Evolutionary conservation across 768 basidiomycete species (phyloP), one percentile per base, ranked within the genome.

Genomic region (Melanogaster broomeanus): DNA sequence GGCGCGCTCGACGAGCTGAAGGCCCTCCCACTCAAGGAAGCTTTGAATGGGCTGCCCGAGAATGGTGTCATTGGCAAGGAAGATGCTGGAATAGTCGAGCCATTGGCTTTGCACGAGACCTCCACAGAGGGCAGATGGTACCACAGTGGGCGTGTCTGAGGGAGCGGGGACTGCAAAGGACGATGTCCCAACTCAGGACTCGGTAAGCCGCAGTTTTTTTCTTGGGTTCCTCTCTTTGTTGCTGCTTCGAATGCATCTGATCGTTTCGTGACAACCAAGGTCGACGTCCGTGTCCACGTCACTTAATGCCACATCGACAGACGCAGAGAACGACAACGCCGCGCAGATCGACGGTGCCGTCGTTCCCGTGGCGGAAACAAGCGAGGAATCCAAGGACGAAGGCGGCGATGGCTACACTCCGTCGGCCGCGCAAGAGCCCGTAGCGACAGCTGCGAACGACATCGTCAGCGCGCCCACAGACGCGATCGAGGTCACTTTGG

Each of bases 261-360:
- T 13, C 21, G 15, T 18, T 46, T 24, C 45, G 27, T 11, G 47
- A n/a, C n/a, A 18, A 44, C 28, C 19, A 49, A 51, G 43, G 44
- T 46, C 24, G 24, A 51, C 15, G 34, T 27, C n/a, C 11, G 33
- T 21, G 3, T 24, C 24, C 27, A 21, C 24, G 49, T 18, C 43
- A 16, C 24, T n/a, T 21, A 4, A 22, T 24, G 15, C 28, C 19
- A 22, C 33, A 6, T 6, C 43, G 6, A 7, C 21, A 13, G 33
- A 18, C 16, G 47, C 19, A 37, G 44, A 51, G 35, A 51, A 51
- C 12, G 49, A 46, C 9, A 48, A 51, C 4, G 11, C 8, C 8
- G 30, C 24, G 25, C 18, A 45, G 25, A 28, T 46, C 15, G 6
- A 47, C 27, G 30, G 35, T 35, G 30, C 38, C 15, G 6, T 24